Base-by-base conservation (phyloP, 768 basidiomycete species). In the Tricholoma saponaceum region DNA sequence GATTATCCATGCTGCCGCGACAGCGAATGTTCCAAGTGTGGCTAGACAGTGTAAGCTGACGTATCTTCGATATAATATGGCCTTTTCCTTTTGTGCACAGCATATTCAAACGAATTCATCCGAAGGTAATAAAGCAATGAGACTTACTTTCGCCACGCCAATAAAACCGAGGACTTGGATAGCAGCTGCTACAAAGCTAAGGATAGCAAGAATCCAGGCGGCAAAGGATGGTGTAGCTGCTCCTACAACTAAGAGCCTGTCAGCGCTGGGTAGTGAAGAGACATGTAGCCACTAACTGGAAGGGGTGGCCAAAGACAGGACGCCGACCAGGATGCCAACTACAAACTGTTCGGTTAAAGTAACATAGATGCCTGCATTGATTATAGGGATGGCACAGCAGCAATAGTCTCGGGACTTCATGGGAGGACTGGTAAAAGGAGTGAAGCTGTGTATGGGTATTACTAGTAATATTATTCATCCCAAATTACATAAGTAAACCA, bases 301-400 rank as follows among this genome's bases (percentile, higher is more conserved):
- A 16, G 92, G 89, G 1, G 93, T 91, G 1, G 84, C 86, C 33
- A 96, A 64, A 10, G 89, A 80, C 25, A 96, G 78, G 3, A 86
- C 84, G 18, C 88, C 94, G 9, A 85, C 82, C 14, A 88, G 59
- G 60, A 92, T 66, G 4, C 82, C 85, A 18, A 87, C 68, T 14
- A 82, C 74, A 43, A 91, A 78, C 72, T 97, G 95, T 69, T 96
- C 91, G 0, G 76, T 69, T 51, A 98, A 71, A 26, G 89, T 82
- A 18, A 83, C 71, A 64, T 97, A 98, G 54, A 98, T 90, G 30
- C 97, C 97, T 59, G 85, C 81, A 75, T 99, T 96, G 60, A 94
- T 78, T 51, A 94, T 74, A 8, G 95, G 95, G 58, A 98, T 88
- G 44, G 95, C 95, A 66, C 90, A 92, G 71, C 94, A 97, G 67